These are phyloP conservation scores for Globisporangium abappressorium DNA, from an alignment of 352 stramenopile species.

Conservation along the genomic window DNA sequence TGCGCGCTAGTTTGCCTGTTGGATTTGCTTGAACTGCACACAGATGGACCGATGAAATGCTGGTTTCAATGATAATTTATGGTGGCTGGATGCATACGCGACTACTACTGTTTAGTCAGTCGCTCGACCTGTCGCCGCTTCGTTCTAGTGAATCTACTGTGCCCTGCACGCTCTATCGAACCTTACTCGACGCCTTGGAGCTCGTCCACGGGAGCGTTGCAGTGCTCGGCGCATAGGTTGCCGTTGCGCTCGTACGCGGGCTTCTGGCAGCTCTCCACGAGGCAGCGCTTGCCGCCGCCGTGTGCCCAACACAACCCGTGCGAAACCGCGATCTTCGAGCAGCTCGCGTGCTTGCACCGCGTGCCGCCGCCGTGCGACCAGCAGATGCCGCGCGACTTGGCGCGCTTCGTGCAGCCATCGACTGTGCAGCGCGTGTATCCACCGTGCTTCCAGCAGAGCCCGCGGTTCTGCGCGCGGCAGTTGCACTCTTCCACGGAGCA, in stretches of 20 bases:
- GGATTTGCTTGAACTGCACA: too few species aligned
- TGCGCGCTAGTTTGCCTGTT: neutral
- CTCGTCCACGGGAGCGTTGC: neutral
- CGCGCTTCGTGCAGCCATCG: conserved; percentile 44
- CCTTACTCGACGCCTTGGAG: neutral
- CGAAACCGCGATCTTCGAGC: conserved; percentile 57
- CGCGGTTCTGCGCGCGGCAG: conserved; percentile 37
- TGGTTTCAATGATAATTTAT: neutral
- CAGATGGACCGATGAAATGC: too few species aligned
- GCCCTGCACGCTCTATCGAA: neutral
- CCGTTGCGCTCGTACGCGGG: conserved; percentile 60
- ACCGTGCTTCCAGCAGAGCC: conserved; percentile 42
- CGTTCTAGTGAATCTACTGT: neutral
- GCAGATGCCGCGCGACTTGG: conserved; percentile 30
- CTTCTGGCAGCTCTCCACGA: conserved; percentile 31
- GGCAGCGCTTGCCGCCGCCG: conserved; percentile 43
- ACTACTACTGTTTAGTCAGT: neutral
- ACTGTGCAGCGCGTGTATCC: conserved; percentile 53
- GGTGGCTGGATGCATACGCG: neutral
- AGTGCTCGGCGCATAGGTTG: conserved; percentile 48
- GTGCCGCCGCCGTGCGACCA: conserved; percentile 32
- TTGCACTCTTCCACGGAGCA: conserved; percentile 39
- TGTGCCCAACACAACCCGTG: conserved; percentile 52
- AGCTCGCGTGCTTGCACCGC: conserved; percentile 47
- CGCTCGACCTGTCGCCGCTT: neutral